Base-by-base conservation (phyloP, 805 yeast species). In the Wickerhamiella sorbophila region DNA sequence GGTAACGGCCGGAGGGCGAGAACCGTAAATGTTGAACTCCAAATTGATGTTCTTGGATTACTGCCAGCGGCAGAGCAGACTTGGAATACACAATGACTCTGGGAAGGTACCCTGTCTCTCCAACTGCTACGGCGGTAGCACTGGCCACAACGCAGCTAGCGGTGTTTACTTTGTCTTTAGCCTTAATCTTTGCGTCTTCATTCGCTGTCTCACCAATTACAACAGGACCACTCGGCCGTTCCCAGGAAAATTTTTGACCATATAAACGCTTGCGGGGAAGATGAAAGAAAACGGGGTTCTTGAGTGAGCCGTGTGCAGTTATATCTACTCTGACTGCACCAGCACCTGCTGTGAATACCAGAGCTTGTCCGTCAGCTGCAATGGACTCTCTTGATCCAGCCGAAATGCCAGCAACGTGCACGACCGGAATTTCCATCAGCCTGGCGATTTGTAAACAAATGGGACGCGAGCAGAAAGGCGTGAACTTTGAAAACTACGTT, bases 91-190 rank as follows among this genome's bases (percentile, higher is more conserved):
- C 14, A 17, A 77, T 57, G 1, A 80, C 66, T 16, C 86, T 62
- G 1, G 88, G 88, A 48, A 69, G 74, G 46, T 75, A 76, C 0
- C 87, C 87, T 0, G 68, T 56, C 52, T 80, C 88, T 2, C 88
- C 88, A 14, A 78, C 72, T 0, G 85, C 85, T 20, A 80, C 55
- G 4, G 73, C 49, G 36, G 58, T 64, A 31, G 63, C 66, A 52
- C 73, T 71, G 0, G 79, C 74, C 0, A 76, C 71, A n/a, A 78
- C 53, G 45, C 81, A 73, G 22, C 37, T 36, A 6, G 52, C 35
- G 33, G 47, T 50, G 35, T 46, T 45, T 15, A 44, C 47, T 9
- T 69, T 0, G 72, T 64, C 43, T 31, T 37, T 19, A 43, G 43
- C 26, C 33, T 42, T 27, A 29, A 33, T 24, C 21, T 42, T 42